Base-by-base conservation (phyloP, 2,329 filamentous ascomycete species). In the Paraphoma chrysanthemicola region DNA sequence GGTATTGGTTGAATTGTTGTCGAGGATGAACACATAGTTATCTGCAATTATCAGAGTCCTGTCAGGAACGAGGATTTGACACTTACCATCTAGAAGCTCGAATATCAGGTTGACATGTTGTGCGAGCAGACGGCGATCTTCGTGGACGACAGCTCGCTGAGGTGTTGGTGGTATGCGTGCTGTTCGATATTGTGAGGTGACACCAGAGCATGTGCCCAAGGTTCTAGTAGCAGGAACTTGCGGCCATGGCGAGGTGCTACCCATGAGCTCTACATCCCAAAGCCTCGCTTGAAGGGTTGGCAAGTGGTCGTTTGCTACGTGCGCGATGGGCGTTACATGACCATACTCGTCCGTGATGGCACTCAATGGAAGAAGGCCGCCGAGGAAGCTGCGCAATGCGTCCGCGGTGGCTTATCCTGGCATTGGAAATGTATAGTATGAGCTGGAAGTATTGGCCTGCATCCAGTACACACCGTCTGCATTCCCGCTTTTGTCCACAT, bases 331-430 rank as follows among this genome's bases (percentile, higher is more conserved):
- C 8, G 11, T 18, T 1, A 56, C 18, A 33, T 44, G 10, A 2
- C 55, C 55, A 23, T 61, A 53, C 33, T 53, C 53, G 38, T 61
- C 55, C 3, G 41, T 45, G 16, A 58, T 51, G 10, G 49, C 17
- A n/a, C 43, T 8, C 14, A 11, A 30, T 1, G 48, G 49, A 6
- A 61, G 9, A 16, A 23, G 47, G 8, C 16, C 28, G 8, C 33
- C 31, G 30, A 64, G 12, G 23, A 50, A 52, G 11, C 33, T 29
- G 1, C 54, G 48, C 9, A 64, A 44, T 2, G 41, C 51, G 38
- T 57, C 17, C 3, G 46, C 52, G 23, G 43, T 47, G n/a, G 51
- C 43, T 33, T 49, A 17, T 5, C 60, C 60, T 2, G 54, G 42
- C 14, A 44, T 48, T 3, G 47, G 44, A 11, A 59, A 59, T 2